Evolutionary conservation across 139 green algal species (phyloP), one percentile per base, ranked within the genome.

Genomic region (Volvox africanus): DNA sequence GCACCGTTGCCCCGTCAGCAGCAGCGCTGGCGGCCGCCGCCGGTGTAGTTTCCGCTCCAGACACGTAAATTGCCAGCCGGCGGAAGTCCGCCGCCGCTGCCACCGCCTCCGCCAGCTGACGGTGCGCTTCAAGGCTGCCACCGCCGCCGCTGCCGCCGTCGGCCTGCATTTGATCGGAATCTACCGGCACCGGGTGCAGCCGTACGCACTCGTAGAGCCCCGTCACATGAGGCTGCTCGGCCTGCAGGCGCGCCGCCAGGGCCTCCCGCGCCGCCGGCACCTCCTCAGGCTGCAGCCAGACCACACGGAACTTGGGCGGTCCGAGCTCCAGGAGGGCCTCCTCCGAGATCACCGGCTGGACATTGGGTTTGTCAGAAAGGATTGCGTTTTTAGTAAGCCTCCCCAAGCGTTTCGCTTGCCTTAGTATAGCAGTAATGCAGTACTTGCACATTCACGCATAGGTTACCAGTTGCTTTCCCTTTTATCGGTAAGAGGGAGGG

Each of bases 231-330:
- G 85, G 69, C 69, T 89, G 85, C n/a, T 88, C 71, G 18, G n/a
- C 28, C 26, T 37, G 65, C 22, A 81, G 79, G 37, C 77, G 68
- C 35, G 68, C 78, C 17, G 84, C 80, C 50, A 80, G 77, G 24
- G 89, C 28, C 69, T 69, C 80, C 17, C 24, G 9, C 68, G 82
- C 55, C 67, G 55, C 35, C 50, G 30, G 44, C 50, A 44, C 62
- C 35, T 61, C 18, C 22, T 37, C 75, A 37, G 24, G 24, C 2
- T 44, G 26, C 50, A 96, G 91, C 36, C 88, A 68, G 9, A 82
- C 94, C 18, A 96, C 89, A 6, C 77, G 75, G 85, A 94, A 97
- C 87, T 96, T 97, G 30, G 94, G 93, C 26, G 83, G 80, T 0
- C 86, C 80, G 75, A 97, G 89, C 44, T 93, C 83, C 37, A 95